Base-by-base conservation (phyloP, 1,284 basidiomycete species). In the Acaromyces ingoldii region DNA sequence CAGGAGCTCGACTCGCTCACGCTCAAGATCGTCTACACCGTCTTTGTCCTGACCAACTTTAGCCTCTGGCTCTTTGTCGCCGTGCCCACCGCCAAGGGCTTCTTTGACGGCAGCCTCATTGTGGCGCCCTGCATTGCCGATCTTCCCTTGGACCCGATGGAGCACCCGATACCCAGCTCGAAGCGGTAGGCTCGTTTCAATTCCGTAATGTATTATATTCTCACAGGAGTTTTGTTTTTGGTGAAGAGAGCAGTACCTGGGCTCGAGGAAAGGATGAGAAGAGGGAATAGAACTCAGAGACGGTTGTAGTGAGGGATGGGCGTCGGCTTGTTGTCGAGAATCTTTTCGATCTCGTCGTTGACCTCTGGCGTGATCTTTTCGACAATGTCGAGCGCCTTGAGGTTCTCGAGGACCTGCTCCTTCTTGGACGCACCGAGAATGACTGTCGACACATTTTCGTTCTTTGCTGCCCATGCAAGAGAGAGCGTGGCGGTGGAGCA, bases 391-490 rank as follows among this genome's bases (percentile, higher is more conserved):
- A 70, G 77, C 24, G 85, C 84, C 73, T 83, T 83, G 61, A 87
- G 77, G 77, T 87, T 87, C 62, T 86, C 84, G 34, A 80, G 60
- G 55, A 87, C 76, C 76, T 86, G 84, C 65, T 82, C 80, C 7
- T 72, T 70, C 62, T 79, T 81, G 21, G 80, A 80, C 2, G 81
- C 81, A 47, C 86, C 84, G 50, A 88, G 80, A 28, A 70, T 70
- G 46, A 67, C 63, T 6, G 63, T 67, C 28, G 78, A 79, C 30
- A 82, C 85, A 75, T 86, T 84, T n/a, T 82, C 81, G 73, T 87
- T 84, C 60, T 78, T 80, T 4, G 84, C 82, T 3, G 85, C 79
- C 87, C 87, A 89, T 4, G 88, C 88, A 31, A 89, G 79, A 0
- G 88, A 85, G 31, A 92, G 81, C 49, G 82, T 81, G 25, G 82